Conservation (phyloP, 2,329 filamentous ascomycete species). For the Atkinsonella texensis region DNA sequence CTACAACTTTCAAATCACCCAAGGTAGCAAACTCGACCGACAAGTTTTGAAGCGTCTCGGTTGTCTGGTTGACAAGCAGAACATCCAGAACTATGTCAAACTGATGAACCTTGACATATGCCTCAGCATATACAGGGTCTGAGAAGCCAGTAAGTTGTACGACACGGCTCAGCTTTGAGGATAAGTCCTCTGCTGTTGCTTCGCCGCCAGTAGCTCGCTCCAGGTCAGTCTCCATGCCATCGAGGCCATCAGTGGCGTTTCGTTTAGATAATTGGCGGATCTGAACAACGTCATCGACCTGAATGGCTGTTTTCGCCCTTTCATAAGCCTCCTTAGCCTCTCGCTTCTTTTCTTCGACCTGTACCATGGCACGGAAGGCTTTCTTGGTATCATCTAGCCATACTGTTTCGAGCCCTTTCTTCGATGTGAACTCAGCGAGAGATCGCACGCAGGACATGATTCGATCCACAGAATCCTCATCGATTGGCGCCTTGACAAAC, state of each 20-base stretch:
- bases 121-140: slow-evolving; percentile 95
- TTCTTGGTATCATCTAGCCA: slow-evolving; percentile 92
- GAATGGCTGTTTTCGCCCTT: slow-evolving; percentile 85
- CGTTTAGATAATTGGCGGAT: slow-evolving; percentile 93
- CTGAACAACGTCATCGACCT: slow-evolving; percentile 87
- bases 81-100: slow-evolving; percentile 98
- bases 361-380: slow-evolving; percentile 94
- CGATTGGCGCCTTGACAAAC: slow-evolving; percentile 93
- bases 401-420: slow-evolving; percentile 81
- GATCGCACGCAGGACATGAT: slow-evolving; percentile 97
- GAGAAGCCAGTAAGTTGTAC: slow-evolving; percentile 98
- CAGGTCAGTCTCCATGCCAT: slow-evolving; percentile 80
- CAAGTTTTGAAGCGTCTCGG: slow-evolving; percentile 90
- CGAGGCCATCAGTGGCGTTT: slow-evolving; percentile 66
- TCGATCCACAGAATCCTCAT: slow-evolving; percentile 95
- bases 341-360: slow-evolving; percentile 94
- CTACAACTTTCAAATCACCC: slow-evolving; percentile 94
- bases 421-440: slow-evolving; percentile 76
- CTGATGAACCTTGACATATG: slow-evolving; percentile 96
- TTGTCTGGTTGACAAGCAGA: slow-evolving; percentile 91
- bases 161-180: slow-evolving; percentile 88
- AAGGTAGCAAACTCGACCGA: slow-evolving; percentile 98
- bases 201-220: slow-evolving; percentile 93
- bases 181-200: slow-evolving; percentile 67
- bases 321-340: slow-evolving; percentile 88